Conservation (phyloP, 208 protist species). For the Acanthamoeba lenticulata region DNA sequence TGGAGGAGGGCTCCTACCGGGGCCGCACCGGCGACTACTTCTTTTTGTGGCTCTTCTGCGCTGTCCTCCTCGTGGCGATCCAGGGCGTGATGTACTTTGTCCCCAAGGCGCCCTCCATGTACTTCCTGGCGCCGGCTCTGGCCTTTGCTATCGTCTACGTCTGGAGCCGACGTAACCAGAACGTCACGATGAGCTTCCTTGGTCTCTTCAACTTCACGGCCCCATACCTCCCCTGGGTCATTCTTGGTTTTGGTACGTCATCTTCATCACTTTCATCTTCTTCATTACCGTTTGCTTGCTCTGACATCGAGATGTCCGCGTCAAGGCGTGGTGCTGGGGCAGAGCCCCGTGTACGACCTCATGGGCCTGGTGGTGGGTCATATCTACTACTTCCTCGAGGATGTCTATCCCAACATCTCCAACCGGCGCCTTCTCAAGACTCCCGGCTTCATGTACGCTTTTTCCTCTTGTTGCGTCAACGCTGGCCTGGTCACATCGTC, state of each 20-base stretch:
- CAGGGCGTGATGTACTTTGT: constrained; percentile 82
- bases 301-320: not conserved
- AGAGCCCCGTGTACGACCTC: constrained; percentile 78
- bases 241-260: constrained; percentile 69
- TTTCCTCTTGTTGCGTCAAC: not conserved
- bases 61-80: constrained; percentile 18
- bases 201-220: constrained; percentile 90
- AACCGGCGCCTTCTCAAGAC: constrained; percentile 74
- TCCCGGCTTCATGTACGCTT: constrained; percentile 70
- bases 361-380: constrained; percentile 90
- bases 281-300: not conserved
- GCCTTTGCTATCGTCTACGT: constrained; percentile 92
- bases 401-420: constrained; percentile 83
- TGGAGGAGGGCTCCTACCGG: constrained; percentile 89
- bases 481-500: not conserved
- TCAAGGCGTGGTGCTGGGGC: constrained; percentile 17
- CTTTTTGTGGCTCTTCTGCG: constrained; percentile 89
- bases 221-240: constrained; percentile 91
- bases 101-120: constrained; percentile 59
- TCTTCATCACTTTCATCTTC: not conserved
- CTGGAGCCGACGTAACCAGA: constrained; percentile 87
- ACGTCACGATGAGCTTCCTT: constrained; percentile 88
- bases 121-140: constrained; percentile 89
- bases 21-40: constrained; percentile 86
- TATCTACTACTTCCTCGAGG: constrained; percentile 91